phyloP scores from a whole-genome alignment of 106 monocot genomes.

The Dendrobium chrysotoxum region DNA sequence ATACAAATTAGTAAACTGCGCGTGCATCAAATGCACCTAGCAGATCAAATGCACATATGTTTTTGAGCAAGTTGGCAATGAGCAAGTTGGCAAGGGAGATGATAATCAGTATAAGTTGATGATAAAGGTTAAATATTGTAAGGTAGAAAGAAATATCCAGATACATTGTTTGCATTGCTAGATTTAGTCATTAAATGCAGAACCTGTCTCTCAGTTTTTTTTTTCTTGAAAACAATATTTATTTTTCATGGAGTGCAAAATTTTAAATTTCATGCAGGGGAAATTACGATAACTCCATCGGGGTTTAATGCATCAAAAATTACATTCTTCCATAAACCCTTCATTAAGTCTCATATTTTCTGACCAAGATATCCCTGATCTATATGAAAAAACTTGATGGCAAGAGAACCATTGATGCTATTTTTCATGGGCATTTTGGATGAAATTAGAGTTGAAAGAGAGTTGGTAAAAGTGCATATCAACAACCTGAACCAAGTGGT shows the following conservation, averaged over 20 bases:
- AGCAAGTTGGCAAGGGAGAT: background rate
- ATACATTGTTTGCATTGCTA: background rate
- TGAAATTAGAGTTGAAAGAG: background rate
- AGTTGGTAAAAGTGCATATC: background rate
- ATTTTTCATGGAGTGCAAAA: background rate
- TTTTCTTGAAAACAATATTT: background rate
- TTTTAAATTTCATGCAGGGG: background rate
- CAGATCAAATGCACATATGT: no score
- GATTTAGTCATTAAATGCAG: background rate
- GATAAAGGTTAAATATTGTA: background rate
- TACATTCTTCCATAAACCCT: no score
- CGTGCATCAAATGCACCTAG: no score
- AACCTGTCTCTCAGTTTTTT: background rate
- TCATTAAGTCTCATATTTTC: background rate
- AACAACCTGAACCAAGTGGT: no score
- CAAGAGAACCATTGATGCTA: background rate
- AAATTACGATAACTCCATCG: background rate
- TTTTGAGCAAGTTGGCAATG: no score
- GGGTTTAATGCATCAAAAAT: background rate
- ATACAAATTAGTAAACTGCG: no score
- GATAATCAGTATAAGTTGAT: background rate
- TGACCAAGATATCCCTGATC: background rate
- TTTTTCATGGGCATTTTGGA: background rate
- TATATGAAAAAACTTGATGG: background rate
- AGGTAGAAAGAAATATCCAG: background rate